These are phyloP conservation scores for Tylopilus balloui DNA, from an alignment of 768 basidiomycete species.

Conservation along the genomic window DNA sequence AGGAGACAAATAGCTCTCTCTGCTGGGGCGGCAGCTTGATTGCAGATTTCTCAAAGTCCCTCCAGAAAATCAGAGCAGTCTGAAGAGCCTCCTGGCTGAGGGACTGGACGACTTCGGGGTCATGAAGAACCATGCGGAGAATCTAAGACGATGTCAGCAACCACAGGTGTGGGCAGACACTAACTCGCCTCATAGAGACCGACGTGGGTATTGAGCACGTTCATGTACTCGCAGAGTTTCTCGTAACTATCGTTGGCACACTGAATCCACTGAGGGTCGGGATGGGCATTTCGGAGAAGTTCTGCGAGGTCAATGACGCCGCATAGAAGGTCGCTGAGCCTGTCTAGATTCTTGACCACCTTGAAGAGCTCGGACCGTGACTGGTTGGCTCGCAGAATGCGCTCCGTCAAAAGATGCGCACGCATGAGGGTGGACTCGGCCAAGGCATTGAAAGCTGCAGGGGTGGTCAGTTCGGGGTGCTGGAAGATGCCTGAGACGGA, in stretches of 20 bases:
- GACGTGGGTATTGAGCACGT: constrained; percentile 89
- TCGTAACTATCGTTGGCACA: constrained; percentile 88
- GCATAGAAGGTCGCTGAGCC: constrained; percentile 93
- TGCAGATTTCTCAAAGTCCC: constrained; percentile 96
- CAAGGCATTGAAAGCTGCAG: constrained; percentile 63
- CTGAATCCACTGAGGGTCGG: constrained; percentile 76
- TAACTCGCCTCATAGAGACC: constrained; percentile 80
- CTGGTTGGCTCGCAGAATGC: constrained; percentile 71
- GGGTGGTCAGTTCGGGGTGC: constrained; percentile 66
- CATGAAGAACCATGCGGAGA: constrained; percentile 63
- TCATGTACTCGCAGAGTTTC: constrained; percentile 94
- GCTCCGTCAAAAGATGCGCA: constrained; percentile 76
- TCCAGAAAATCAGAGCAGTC: constrained; percentile 90
- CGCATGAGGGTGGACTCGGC: constrained; percentile 77
- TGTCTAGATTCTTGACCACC: constrained; percentile 94
- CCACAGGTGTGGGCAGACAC: constrained; percentile 3
- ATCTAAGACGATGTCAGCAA: constrained; percentile 44
- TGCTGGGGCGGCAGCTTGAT: constrained; percentile 80
- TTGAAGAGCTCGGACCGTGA: constrained; percentile 71
- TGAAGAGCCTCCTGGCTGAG: constrained; percentile 73
- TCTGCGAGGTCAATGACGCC: constrained; percentile 96
- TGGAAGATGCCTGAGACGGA: constrained; percentile 79
- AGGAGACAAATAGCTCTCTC: constrained; percentile 77
- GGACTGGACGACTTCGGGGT: constrained; percentile 59
- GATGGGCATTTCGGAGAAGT: constrained; percentile 89